A percentile compares a stretch with the other conserved stretches of the same genome.
Evolutionary conservation across 2,329 filamentous ascomycete species (phyloP).

Genomic region (Cladophialophora carrionii): DNA sequence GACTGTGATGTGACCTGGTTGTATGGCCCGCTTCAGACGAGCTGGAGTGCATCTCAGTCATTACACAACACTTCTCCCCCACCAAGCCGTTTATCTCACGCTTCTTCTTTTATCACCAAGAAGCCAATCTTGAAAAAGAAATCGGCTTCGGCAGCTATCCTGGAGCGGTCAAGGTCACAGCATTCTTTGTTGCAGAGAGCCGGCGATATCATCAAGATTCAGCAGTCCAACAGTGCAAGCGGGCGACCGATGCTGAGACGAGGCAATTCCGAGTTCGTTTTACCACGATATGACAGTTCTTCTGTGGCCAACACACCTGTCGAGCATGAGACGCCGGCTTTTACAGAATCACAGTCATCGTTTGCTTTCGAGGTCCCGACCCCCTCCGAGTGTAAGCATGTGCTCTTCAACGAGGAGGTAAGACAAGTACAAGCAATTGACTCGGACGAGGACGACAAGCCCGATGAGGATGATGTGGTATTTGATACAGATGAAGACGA

Average conservation of each 20-base stretch:
- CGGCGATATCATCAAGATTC: constrained; percentile 80
- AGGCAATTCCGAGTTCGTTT: constrained; percentile 69
- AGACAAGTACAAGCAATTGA: constrained; percentile 95
- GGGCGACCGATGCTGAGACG: constrained; percentile 62
- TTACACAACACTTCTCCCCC: constrained; percentile 50
- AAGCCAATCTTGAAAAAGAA: constrained; percentile 96
- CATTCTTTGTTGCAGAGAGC: constrained; percentile 90
- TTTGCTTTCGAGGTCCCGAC: constrained; percentile 65
- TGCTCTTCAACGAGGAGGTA: constrained; percentile 95
- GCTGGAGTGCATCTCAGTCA: constrained; percentile 55
- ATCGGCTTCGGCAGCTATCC: constrained; percentile 93
- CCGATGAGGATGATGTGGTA: constrained; percentile 56
- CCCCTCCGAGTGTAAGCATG: constrained; percentile 72
- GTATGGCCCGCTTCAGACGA: constrained; percentile 82
- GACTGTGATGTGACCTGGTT: constrained; percentile 98
- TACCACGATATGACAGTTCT: constrained; percentile 56
- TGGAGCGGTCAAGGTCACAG: constrained; percentile 83
- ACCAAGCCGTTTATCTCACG: constrained; percentile 61
- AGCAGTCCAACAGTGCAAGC: constrained; percentile 62
- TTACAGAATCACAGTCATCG: constrained; percentile 54
- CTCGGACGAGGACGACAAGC: constrained; percentile 75
- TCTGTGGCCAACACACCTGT: constrained; percentile 63
- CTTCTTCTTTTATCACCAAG: constrained; percentile 70
- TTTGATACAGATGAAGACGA: constrained; percentile 60
- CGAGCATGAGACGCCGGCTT: constrained; percentile 29